A percentile compares a stretch with the other conserved stretches of the same genome.
Conservation (phyloP, 495 filamentous ascomycete species). For the Trichocladium antarcticum region DNA sequence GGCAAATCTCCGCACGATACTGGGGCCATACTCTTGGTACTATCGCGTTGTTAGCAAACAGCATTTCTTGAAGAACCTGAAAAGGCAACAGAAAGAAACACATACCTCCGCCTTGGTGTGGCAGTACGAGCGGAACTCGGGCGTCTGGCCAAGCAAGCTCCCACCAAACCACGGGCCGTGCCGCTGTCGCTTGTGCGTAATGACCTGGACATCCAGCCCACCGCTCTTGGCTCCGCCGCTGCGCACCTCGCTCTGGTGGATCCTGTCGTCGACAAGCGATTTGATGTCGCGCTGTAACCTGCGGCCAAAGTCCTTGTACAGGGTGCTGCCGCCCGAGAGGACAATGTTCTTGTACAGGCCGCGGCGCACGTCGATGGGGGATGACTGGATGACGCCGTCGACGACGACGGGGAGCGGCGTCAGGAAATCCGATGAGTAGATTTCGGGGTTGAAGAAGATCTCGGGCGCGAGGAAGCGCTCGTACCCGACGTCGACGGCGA, state of each 20-base stretch:
- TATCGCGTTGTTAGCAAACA: slow-evolving; percentile 25
- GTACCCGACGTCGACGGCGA: slow-evolving; percentile 87
- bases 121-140: slow-evolving; percentile 98
- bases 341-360: slow-evolving; percentile 99
- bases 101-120: slow-evolving; percentile 81
- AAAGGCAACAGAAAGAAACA: neutral
- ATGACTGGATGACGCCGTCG: slow-evolving; percentile 91
- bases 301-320: slow-evolving; percentile 96
- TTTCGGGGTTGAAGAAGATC: slow-evolving; percentile 99
- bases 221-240: slow-evolving; percentile 88
- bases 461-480: slow-evolving; percentile 96
- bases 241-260: slow-evolving; percentile 58
- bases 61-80: too few species aligned
- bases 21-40: slow-evolving; percentile 90
- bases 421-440: slow-evolving; percentile 95
- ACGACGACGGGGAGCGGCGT: slow-evolving; percentile 90
- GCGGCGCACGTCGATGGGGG: slow-evolving; percentile 91
- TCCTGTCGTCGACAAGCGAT: slow-evolving; percentile 67
- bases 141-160: slow-evolving; percentile 89
- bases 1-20: slow-evolving; percentile 91
- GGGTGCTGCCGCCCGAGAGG: slow-evolving; percentile 85
- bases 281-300: slow-evolving; percentile 93
- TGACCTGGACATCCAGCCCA: slow-evolving; percentile 89
- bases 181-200: slow-evolving; percentile 89
- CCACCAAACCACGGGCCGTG: slow-evolving; percentile 98